Conservation (phyloP, 2,329 filamentous ascomycete genomes). For the Phoma sp. region DNA sequence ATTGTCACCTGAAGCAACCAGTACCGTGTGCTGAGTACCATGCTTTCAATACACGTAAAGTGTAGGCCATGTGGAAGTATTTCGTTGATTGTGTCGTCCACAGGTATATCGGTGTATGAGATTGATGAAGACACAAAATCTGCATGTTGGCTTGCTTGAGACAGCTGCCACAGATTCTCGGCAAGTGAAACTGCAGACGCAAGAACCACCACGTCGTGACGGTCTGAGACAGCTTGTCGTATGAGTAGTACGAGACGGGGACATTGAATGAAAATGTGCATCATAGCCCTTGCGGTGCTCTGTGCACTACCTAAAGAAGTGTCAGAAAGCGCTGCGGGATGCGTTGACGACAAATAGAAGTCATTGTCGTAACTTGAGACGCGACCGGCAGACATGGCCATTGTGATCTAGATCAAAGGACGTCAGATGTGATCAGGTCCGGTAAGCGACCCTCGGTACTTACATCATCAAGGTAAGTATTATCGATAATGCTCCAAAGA, state of each 20-base stretch:
- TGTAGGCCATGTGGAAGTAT: background rate
- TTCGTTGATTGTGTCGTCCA: background rate
- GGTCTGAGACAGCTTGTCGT: background rate
- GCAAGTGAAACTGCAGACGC: background rate
- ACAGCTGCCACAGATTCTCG: background rate
- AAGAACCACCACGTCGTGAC: background rate
- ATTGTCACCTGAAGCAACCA: slow-evolving; percentile 6
- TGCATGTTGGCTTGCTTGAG: background rate
- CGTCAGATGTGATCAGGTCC: background rate
- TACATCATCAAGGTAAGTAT: slow-evolving; percentile 12
- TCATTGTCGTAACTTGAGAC: slow-evolving; percentile 8
- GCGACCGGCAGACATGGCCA: slow-evolving; percentile 3
- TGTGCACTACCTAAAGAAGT: background rate
- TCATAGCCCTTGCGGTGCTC: background rate
- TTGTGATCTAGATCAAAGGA: background rate
- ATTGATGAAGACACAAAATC: background rate
- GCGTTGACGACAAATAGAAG: slow-evolving; percentile 1
- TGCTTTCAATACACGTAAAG: background rate
- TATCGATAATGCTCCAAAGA: slow-evolving; percentile 9
- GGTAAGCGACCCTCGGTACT: background rate
- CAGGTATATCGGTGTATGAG: background rate
- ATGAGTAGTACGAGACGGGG: slow-evolving; percentile 1
- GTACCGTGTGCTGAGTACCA: slow-evolving; percentile 3
- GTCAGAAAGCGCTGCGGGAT: background rate
- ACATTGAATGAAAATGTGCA: slow-evolving; percentile 8